Percentiles rank a stretch among this genome's conserved stretches.
Conservation (phyloP, 257 asterid species). For the Solanum virginianum region DNA sequence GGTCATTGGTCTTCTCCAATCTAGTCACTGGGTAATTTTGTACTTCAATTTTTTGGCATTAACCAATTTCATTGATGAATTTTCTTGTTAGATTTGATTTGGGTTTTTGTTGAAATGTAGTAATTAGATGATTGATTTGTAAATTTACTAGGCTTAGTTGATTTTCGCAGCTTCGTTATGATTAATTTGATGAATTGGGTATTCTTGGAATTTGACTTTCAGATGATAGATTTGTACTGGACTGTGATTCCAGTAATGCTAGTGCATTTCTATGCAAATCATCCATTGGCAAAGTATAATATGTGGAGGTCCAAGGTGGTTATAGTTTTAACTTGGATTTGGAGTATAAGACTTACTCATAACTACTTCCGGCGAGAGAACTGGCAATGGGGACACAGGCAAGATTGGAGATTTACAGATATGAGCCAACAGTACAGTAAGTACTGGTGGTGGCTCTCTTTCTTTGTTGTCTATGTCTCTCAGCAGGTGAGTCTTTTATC, state of each 20-base stretch:
- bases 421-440: slow-evolving; percentile 49
- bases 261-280: slow-evolving; percentile 53
- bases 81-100: not conserved
- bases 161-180: not conserved
- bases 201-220: slow-evolving; percentile 2
- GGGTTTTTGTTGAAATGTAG: not conserved
- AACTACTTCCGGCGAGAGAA: slow-evolving; percentile 92
- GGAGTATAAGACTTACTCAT: slow-evolving; percentile 77
- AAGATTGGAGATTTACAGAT: slow-evolving; percentile 88
- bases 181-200: not conserved
- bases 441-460: slow-evolving; percentile 93
- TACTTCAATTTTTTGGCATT: not conserved
- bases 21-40: slow-evolving; percentile 75
- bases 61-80: not conserved
- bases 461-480: slow-evolving; percentile 63
- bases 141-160: not conserved
- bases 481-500: slow-evolving; percentile 52
- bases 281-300: slow-evolving; percentile 39
- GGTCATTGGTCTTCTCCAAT: slow-evolving; percentile 57
- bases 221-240: slow-evolving; percentile 96
- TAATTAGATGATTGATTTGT: not conserved
- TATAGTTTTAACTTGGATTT: slow-evolving; percentile 54
- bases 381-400: slow-evolving; percentile 93
- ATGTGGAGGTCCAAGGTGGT: slow-evolving; percentile 57
- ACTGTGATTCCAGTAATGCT: slow-evolving; percentile 74